Evolutionary conservation across 331 rosid species (phyloP).

Genomic region (Pyrus hybrid): DNA sequence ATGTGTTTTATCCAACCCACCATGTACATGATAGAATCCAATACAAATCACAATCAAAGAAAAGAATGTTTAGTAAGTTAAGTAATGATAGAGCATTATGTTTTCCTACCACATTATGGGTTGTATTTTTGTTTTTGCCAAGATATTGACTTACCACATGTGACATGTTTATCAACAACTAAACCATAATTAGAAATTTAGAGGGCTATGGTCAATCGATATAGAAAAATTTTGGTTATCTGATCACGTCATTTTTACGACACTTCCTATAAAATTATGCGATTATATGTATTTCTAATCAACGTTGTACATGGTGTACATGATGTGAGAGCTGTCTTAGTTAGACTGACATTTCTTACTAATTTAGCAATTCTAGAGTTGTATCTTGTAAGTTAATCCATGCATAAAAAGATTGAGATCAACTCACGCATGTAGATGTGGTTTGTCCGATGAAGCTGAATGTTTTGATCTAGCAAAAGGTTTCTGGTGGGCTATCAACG

Average conservation of each 20-base stretch:
- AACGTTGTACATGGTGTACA: no score
- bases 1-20: neutral
- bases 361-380: neutral
- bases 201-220: neutral
- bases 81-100: neutral
- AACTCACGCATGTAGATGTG: no score
- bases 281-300: no score
- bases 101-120: neutral
- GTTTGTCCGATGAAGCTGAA: no score
- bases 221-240: no score
- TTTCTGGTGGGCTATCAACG: no score
- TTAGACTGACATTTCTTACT: neutral
- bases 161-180: no score
- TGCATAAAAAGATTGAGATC: neutral
- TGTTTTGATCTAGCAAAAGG: no score
- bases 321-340: neutral
- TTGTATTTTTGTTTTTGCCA: neutral
- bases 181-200: no score
- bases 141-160: neutral
- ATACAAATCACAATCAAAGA: conserved; percentile 1
- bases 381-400: neutral
- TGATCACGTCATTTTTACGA: no score
- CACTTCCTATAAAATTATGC: neutral
- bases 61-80: neutral
- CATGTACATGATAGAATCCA: conserved; percentile 2